Base-by-base conservation (phyloP, 2,329 filamentous ascomycete genomes). In the Exophiala xenobiotica region DNA sequence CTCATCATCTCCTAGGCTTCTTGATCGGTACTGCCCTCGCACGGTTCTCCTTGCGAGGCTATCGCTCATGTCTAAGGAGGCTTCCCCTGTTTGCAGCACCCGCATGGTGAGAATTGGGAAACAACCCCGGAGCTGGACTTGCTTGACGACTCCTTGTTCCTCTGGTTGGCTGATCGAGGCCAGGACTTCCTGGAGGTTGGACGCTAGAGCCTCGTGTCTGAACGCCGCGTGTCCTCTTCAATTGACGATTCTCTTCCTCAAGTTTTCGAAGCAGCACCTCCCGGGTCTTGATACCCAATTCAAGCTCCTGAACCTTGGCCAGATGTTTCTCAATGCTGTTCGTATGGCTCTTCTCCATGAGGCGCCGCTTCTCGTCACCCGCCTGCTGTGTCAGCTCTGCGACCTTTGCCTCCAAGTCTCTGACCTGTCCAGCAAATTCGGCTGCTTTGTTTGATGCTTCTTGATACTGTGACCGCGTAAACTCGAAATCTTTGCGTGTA, bases 391-490 rank as follows among this genome's bases (percentile, higher is more conserved):
- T 68, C 37, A 76, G 57, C 2, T 57, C 49, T 33, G 68, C 65
- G 29, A 71, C 67, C 43, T 74, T 63, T 12, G 65, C 62, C 53
- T 68, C 64, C 18, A 74, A 61, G 20, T 68, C 66, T 7, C 65
- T 67, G 26, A 62, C 56, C 54, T 75, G 69, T 37, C 63, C 68
- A 5, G 64, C 67, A 6, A 70, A 65, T 39, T 74, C 71, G 16
- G 70, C 71, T 1, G 72, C 74, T 6, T 66, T 65, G 4, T 63
- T 72, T 5, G 73, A 76, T 8, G 72, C 73, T 23, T 67, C 71
- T 54, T 76, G 74, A 46, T 76, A 76, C 58, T 75, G 72, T 51
- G 69, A 65, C 31, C 73, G 68, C 4, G 68, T 73, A 53, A 75
- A 75, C 40, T 75, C 73, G 6, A 71, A 66, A 53, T 74, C 73